Base-by-base conservation (phyloP, 2,329 filamentous ascomycete species). In the Hymenoscyphus occultus region DNA sequence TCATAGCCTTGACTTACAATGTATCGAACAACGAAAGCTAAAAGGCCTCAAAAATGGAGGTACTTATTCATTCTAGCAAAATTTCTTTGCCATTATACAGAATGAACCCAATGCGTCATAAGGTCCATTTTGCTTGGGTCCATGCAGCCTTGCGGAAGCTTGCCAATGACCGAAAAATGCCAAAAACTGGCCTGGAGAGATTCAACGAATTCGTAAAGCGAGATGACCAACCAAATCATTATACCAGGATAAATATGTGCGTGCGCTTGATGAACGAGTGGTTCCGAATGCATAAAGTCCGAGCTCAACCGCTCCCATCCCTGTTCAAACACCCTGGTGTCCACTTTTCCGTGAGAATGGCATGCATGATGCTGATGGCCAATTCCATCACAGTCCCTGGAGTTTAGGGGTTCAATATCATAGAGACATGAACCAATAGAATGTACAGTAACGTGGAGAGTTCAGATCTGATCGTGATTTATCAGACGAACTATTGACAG, bases 281-380 rank as follows among this genome's bases (percentile, higher is more conserved):
- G 63, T 56, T 59, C 63, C 54, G 56, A 56, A 60, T 56, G 64
- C 64, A 65, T 64, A 56, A 60, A 62, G 67, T 65, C 69, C 68
- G 66, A 70, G 69, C 68, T 67, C 61, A 59, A 4, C 35, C 35
- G 35, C 14, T 9, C 19, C 13, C 28, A 59, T 62, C 61, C 64
- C 63, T 66, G 61, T 35, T 61, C 35, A 61, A 51, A 54, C 48
- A 48, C 59, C 61, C 58, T 60, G 45, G 22, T 62, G 48, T 39
- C 56, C 56, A 40, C 51, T 63, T 59, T 61, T 61, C 35, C 45
- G 57, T 51, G 45, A 45, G 39, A 59, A 71, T 69, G 64, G 66
- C 64, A 68, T 70, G 70, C 69, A 72, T 71, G 65, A 71, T 57
- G 42, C 14, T 67, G 66, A 68, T 69, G 67, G 64, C 64, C 65